Base-by-base conservation (phyloP, 1,284 basidiomycete genomes). In the Trichosporon asahii region DNA sequence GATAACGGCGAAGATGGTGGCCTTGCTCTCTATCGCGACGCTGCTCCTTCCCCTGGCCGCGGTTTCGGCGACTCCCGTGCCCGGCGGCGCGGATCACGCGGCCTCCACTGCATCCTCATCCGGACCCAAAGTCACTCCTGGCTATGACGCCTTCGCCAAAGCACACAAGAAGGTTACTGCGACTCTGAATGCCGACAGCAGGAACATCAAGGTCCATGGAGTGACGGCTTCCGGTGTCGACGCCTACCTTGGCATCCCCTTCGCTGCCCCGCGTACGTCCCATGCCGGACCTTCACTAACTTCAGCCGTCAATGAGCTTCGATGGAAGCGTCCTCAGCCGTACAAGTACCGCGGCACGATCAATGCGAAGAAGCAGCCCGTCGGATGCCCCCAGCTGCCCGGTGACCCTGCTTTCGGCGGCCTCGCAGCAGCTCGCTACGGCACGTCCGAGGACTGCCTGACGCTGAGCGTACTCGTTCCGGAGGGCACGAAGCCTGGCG, bases 241-340 rank as follows among this genome's bases (percentile, higher is more conserved):
- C 27, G 27, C 25, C 25, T 71, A 64, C 65, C 68, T 69, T 37
- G 70, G 70, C n/a, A 68, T 72, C 29, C 70, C 70, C 2, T 72
- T 65, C 21, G 70, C 63, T 1, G 61, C 67, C 63, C 55, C 70
- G 1, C 70, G 70, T 72, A 55, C 67, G 70, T 66, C 6, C 2
- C 9, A 40, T 7, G 0, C 25, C 15, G 8, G 9, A 27, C 14
- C 9, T 3, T 14, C 6, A 18, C 70, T 66, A 33, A 68, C 61
- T 0, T 88, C 35, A 29, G 90, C 91, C 1, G 80, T 87, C 15
- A 77, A 75, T 3, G 69, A 73, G 18, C 73, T 78, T 0, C 81
- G 88, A 1, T 87, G 40, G 40, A 44, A 44, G 40, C 15, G 15
- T 2, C 40, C 40, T n/a, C 40, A 44, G 8, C 40, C 40, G 4